Conservation (phyloP, 2,329 filamentous ascomycete species). For the Neopestalotiopsis sp. region DNA sequence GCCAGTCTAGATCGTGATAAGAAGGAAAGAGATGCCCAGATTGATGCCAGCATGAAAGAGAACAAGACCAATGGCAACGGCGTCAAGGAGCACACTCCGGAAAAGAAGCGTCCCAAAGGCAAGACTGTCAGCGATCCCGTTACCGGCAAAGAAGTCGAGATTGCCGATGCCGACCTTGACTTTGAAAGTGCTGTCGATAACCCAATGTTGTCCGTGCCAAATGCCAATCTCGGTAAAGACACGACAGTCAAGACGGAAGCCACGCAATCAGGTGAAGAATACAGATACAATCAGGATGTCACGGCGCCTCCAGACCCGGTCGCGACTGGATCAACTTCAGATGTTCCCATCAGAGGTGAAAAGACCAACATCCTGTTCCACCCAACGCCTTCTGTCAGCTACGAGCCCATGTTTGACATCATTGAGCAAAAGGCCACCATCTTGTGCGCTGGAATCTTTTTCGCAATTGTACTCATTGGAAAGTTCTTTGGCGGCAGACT, state of each 20-base stretch:
- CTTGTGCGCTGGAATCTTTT: constrained; percentile 72
- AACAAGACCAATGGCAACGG: constrained; percentile 36
- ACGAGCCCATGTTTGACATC: constrained; percentile 82
- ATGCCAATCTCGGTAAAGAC: constrained; percentile 81
- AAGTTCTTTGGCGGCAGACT: constrained; percentile 80
- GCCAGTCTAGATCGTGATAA: constrained; percentile 81
- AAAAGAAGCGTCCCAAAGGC: constrained; percentile 41
- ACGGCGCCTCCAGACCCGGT: constrained; percentile 90
- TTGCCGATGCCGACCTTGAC: constrained; percentile 78
- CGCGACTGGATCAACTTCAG: constrained; percentile 80
- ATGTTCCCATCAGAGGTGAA: constrained; percentile 94
- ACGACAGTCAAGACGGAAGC: constrained; percentile 75
- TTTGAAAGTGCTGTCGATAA: constrained; percentile 73
- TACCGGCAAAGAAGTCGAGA: constrained; percentile 83
- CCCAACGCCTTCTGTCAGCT: constrained; percentile 87
- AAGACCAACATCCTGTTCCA: constrained; percentile 97
- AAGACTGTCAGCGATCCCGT: constrained; percentile 85
- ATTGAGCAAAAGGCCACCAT: constrained; percentile 77
- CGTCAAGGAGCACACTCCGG: constrained; percentile 48
- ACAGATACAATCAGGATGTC: constrained; percentile 84
- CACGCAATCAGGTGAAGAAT: constrained; percentile 76
- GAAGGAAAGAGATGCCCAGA: constrained; percentile 71
- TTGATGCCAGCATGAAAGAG: constrained; percentile 62
- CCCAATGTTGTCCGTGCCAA: constrained; percentile 82
- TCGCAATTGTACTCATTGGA: constrained; percentile 77